Percentiles rank a stretch among this genome's conserved stretches.
Conservation (phyloP, 257 asterid species). For the Eucommia ulmoides region DNA sequence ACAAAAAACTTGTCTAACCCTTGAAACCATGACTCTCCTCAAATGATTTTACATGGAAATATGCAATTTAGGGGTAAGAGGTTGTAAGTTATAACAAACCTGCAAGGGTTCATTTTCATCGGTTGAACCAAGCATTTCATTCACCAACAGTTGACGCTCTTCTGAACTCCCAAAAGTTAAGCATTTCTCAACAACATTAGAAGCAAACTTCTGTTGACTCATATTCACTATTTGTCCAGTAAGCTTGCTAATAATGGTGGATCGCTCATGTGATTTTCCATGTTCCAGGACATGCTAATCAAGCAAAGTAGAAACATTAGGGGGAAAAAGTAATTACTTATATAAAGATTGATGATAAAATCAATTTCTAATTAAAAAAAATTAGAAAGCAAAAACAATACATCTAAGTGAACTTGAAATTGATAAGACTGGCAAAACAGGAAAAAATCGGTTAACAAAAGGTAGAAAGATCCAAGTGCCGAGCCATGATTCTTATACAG, state of each 20-base stretch:
- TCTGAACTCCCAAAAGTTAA: constrained; percentile 59
- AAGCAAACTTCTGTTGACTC: constrained; percentile 92
- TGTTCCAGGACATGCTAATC: constrained; percentile 73
- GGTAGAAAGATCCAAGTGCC: not conserved
- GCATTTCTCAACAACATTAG: constrained; percentile 89
- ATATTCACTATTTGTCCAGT: constrained; percentile 82
- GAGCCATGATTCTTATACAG: not conserved
- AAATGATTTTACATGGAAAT: no score
- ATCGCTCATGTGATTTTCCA: constrained; percentile 62
- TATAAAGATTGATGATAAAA: no score
- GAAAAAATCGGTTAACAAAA: no score
- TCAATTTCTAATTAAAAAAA: no score
- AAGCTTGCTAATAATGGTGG: constrained; percentile 53
- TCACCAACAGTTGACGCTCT: constrained; percentile 55
- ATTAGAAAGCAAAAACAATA: no score
- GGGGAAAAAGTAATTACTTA: not conserved
- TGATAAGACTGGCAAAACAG: no score
- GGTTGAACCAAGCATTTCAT: constrained; percentile 83
- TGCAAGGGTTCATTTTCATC: constrained; percentile 82
- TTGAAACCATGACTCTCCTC: no score
- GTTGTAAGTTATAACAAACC: no score
- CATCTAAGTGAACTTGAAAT: no score
- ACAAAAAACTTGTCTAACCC: no score
- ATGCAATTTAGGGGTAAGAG: no score
- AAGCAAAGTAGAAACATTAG: constrained; percentile 7